Evolutionary conservation across 805 yeast genomes (phyloP), one percentile per base, ranked within the genome.

Genomic region (Candida fluviatilis): DNA sequence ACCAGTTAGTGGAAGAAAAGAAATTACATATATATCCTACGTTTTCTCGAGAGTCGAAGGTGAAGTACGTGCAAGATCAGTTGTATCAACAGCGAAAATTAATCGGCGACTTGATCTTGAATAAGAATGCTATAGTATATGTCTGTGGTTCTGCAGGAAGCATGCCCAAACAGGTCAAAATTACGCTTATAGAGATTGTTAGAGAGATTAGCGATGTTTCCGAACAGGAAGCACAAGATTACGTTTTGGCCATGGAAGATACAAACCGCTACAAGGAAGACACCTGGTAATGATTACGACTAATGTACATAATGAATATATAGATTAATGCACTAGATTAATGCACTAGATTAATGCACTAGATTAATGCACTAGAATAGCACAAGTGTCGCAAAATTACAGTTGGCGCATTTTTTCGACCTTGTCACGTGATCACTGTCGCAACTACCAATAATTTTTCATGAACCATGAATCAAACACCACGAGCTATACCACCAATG

Each of bases 121-220:
- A 79, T 11, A 47, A 75, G 31, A 56, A 68, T n/a, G 95, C 85
- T 0, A 58, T 75, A 0, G 63, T 93, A 4, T 89, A 82, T 54
- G 68, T 93, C 4, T 91, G 99, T 67, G 99, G 99, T 0, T 81
- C 95, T 12, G 80, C 95, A 18, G 98, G 99, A 0, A 77, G 77
- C 46, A 93, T 93, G 99, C 99, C 99, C 1, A 71, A 76, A 16
- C 89, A 82, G 60, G 93, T 91, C 1, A 67, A 95, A 40, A 60
- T 84, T n/a, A 91, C 97, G 0, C 56, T 93, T 18, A 77, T 75
- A 26, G 82, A 76, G 12, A 76, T 85, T 11, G 51, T 85, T 10
- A 62, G 65, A 40, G 77, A 76, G 46, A 58, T 63, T 42, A 71
- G 66, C 1, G 59, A 59, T 14, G 49, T 71, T 28, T 55, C 59